Evolutionary conservation across 176 grass and related monocot species (phyloP).

Genomic region (Saccharum officinarum): DNA sequence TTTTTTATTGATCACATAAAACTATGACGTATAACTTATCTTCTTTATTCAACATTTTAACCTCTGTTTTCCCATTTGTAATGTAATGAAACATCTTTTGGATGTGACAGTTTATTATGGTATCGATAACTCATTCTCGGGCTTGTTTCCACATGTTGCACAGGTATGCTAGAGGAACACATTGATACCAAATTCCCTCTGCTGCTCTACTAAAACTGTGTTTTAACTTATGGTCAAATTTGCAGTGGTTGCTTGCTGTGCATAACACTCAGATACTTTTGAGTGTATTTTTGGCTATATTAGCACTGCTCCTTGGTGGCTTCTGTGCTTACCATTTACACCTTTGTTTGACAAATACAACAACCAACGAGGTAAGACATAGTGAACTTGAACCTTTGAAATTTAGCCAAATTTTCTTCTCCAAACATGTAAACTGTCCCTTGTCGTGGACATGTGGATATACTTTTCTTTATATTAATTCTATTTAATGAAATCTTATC

Average conservation of each 20-base stretch:
- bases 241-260: slow-evolving; percentile 84
- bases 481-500: not conserved
- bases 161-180: slow-evolving; percentile 55
- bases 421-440: not conserved
- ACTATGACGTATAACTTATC: not conserved
- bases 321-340: slow-evolving; percentile 90
- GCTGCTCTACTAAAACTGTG: not conserved
- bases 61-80: slow-evolving; percentile 27
- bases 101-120: slow-evolving; percentile 86
- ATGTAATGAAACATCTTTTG: slow-evolving; percentile 13
- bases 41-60: not conserved
- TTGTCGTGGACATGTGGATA: not conserved
- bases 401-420: not conserved
- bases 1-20: not conserved
- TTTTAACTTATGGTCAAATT: slow-evolving; percentile 15
- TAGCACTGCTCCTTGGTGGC: slow-evolving; percentile 83
- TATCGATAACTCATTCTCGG: slow-evolving; percentile 69
- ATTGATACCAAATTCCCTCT: not conserved
- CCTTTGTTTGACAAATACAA: slow-evolving; percentile 87
- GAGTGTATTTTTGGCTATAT: slow-evolving; percentile 80
- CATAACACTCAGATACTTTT: slow-evolving; percentile 96
- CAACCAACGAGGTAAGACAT: slow-evolving; percentile 80
- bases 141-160: slow-evolving; percentile 79
- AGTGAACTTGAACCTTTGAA: not conserved
- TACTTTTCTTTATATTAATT: not conserved